Base-by-base conservation (phyloP, 345 rosid species). In the Linum trigynum region DNA sequence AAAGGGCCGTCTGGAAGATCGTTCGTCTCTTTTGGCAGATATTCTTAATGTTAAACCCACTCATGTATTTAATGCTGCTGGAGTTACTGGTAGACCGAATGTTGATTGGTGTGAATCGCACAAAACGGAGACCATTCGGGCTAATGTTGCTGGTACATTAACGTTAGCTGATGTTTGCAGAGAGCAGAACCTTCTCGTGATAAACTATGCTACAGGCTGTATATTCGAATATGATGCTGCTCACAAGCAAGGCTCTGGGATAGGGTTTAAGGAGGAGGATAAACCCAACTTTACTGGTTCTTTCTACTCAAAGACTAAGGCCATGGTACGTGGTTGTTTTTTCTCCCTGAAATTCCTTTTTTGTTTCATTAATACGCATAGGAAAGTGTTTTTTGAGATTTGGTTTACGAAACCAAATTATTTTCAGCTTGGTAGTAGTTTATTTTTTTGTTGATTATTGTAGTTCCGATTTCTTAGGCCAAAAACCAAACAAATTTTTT, bases 51-150 rank as follows among this genome's bases (percentile, higher is more conserved):
- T 69, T 55, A 62, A 23, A 40, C 72, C 72, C 12, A 69, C 66
- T 55, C 72, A 69, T 62, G 72, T 69, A 11, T 61, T 69, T 32
- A 69, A 69, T 69, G 72, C 66, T 62, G 72, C 66, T 14, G 72
- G 72, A 8, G 66, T 69, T 48, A 69, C 72, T 39, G 66, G 72
- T 11, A 69, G 72, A 62, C 72, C 72, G n/a, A 69, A 69, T 69
- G 72, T 62, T 12, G 72, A 69, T 41, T 69, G 72, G 72, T 69
- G 72, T 62, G 72, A 69, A 39, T 38, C 61, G n/a, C 66, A 69
- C 35, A 69, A 62, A 36, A 62, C 66, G 12, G 72, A 69, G 56
- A 69, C 72, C 35, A 62, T 69, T 53, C 59, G 62, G 2, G 40
- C 66, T 23, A 69, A 69, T 69, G 72, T 69, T 61, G 61, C 61